Conservation (phyloP, 2,329 filamentous ascomycete genomes). For the Cladosporium sp. region DNA sequence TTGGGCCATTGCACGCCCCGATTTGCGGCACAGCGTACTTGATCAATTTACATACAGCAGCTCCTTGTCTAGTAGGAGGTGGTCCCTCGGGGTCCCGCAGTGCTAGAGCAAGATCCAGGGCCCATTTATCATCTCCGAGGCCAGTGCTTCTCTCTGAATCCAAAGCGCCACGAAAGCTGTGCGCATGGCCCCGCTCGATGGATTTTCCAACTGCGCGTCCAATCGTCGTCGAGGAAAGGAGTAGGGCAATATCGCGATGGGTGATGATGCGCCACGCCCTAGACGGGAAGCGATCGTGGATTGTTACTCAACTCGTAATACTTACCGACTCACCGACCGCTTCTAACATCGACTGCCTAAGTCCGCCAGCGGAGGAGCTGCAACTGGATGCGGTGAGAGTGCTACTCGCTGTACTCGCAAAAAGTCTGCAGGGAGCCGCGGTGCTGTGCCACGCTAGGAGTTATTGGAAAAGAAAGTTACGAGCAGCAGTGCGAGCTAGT, state of each 20-base stretch:
- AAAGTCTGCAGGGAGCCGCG: constrained; percentile 10
- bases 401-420: not conserved
- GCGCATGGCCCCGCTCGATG: constrained; percentile 16
- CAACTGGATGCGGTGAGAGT: constrained; percentile 13
- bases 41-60: constrained; percentile 9
- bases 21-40: not conserved
- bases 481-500: constrained; percentile 5
- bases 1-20: constrained; percentile 1
- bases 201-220: constrained; percentile 7
- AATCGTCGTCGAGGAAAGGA: not conserved
- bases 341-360: not conserved
- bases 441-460: constrained; percentile 15
- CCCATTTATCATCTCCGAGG: constrained; percentile 22
- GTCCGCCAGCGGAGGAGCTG: not conserved
- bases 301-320: not conserved
- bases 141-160: constrained; percentile 17
- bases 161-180: constrained; percentile 16
- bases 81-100: constrained; percentile 12
- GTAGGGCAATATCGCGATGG: not conserved
- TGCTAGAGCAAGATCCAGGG: constrained; percentile 12
- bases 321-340: not conserved
- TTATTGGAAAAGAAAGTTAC: constrained; percentile 21
- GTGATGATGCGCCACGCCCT: not conserved
- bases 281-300: not conserved
- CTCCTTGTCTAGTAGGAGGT: constrained; percentile 11